Evolutionary conservation across 106 monocot species (phyloP), one percentile per base, ranked within the genome.

Genomic region (Chionographis japonica): DNA sequence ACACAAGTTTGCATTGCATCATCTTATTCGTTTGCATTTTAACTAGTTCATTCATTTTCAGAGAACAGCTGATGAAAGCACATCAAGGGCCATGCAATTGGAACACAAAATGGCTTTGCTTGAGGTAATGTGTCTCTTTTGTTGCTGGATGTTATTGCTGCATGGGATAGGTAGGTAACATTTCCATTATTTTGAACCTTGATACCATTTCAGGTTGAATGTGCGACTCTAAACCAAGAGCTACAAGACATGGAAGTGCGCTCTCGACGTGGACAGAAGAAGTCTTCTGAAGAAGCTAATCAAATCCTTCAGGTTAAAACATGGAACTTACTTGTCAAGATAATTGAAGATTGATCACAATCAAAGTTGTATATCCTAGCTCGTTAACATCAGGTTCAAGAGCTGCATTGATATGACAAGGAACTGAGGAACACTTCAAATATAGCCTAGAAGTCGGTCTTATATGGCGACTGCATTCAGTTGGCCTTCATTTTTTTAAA

Each of bases 41-140:
- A 40, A 65, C 35, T 3, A 60, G 19, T 67, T 54, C 18, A 41
- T 74, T 74, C 8, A n/a, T 46, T 6, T 66, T 59, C 78, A 98
- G 97, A 92, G 97, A 83, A 65, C 75, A 68, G 78, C 92, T 58
- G 92, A 98, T 70, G 92, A 85, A 65, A 98, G 92, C 83, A 72
- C 79, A 73, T 87, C 92, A 57, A 98, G 90, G 71, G 92, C 87
- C 61, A 70, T 68, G 59, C 92, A 98, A 64, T 65, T 98, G 66
- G 92, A 98, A 54, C 97, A 98, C 72, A 98, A 98, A 83, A 73
- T 98, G 50, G 87, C 97, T 76, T 76, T 98, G 65, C 90, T 98
- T 77, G 97, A 98, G 89, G 97, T 92, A 70, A 37, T 36, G 16
- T 71, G 3, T 38, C 13, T 18, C 40, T 49, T 63, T 55, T 14